Conservation (phyloP, 2,329 filamentous ascomycete genomes). For the Intubia oerlemansii region DNA sequence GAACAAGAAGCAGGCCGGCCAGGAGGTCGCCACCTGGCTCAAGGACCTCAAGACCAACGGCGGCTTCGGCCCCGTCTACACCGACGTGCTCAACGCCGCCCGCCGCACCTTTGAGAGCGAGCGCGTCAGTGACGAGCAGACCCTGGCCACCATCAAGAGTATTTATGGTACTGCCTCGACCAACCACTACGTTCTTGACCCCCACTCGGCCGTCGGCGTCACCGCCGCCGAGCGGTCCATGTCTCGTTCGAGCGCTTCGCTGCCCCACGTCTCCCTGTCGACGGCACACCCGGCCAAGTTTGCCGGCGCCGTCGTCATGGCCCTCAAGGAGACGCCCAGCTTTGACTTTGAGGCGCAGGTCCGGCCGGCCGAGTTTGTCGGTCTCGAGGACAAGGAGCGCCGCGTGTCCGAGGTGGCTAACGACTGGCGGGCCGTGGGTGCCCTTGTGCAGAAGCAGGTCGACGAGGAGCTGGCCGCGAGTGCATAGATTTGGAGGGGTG, state of each 20-base stretch:
- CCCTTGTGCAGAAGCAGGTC: conserved; percentile 56
- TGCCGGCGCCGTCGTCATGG: conserved; percentile 59
- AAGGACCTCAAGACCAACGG: conserved; percentile 59
- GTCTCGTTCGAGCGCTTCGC: conserved; percentile 23
- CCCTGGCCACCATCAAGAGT: conserved; percentile 40
- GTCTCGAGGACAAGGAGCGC: conserved; percentile 54
- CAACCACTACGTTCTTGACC: conserved; percentile 62
- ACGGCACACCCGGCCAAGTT: conserved; percentile 97
- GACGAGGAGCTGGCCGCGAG: conserved; percentile 30
- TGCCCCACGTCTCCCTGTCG: conserved; percentile 64
- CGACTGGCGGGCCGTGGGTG: conserved; percentile 54
- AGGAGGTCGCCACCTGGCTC: conserved; percentile 62
- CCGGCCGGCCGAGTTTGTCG: conserved; percentile 62
- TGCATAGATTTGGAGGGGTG: too few species aligned
- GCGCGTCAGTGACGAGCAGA: conserved; percentile 43
- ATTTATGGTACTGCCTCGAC: conserved; percentile 22
- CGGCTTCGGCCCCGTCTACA: conserved; percentile 59
- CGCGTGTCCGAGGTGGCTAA: conserved; percentile 48
- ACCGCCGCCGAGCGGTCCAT: conserved; percentile 54
- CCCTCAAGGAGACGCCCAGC: conserved; percentile 45
- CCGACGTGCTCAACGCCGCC: conserved; percentile 49
- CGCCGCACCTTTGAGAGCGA: conserved; percentile 65
- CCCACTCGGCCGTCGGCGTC: conserved; percentile 77
- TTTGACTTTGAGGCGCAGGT: conserved; percentile 60
- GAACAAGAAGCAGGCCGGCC: conserved; percentile 48